Conservation (phyloP, 2,329 filamentous ascomycete species). For the Ilyonectria mors-panacis region DNA sequence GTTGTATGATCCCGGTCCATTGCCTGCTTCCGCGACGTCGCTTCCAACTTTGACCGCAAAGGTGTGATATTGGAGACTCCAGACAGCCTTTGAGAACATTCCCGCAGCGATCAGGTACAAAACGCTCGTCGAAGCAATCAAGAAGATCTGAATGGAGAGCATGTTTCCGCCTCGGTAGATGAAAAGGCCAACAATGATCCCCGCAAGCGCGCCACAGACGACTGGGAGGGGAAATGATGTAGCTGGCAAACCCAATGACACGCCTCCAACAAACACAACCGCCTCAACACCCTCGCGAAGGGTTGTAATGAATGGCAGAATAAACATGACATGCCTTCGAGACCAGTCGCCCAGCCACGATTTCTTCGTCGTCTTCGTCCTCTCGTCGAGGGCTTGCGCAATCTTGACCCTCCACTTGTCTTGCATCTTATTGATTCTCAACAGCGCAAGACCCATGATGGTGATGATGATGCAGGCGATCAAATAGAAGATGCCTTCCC, state of each 20-base stretch:
- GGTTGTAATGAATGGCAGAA: conserved; percentile 84
- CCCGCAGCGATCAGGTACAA: conserved; percentile 87
- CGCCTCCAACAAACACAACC: conserved; percentile 84
- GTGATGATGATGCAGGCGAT: conserved; percentile 80
- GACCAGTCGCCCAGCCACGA: conserved; percentile 63
- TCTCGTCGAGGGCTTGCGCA: conserved; percentile 71
- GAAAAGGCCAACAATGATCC: conserved; percentile 73
- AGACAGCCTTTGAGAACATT: conserved; percentile 82
- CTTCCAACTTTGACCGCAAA: conserved; percentile 69
- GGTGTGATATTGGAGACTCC: conserved; percentile 77
- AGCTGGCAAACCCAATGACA: conserved; percentile 78
- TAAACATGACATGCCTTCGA: conserved; percentile 83
- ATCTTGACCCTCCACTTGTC: conserved; percentile 86
- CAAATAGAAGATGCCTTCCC: conserved; percentile 80
- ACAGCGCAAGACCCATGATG: conserved; percentile 79
- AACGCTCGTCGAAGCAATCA: conserved; percentile 83
- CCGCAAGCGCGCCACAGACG: conserved; percentile 75
- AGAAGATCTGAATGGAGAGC: conserved; percentile 73
- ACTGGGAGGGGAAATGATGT: conserved; percentile 80
- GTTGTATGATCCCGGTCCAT: conserved; percentile 82
- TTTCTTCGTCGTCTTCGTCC: conserved; percentile 59
- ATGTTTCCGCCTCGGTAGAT: conserved; percentile 69
- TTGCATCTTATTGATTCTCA: conserved; percentile 81
- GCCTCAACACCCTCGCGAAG: conserved; percentile 83
- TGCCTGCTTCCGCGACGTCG: conserved; percentile 63